Evolutionary conservation across 1,284 basidiomycete genomes (phyloP).

Genomic region (Marasmius tenuissimus): DNA sequence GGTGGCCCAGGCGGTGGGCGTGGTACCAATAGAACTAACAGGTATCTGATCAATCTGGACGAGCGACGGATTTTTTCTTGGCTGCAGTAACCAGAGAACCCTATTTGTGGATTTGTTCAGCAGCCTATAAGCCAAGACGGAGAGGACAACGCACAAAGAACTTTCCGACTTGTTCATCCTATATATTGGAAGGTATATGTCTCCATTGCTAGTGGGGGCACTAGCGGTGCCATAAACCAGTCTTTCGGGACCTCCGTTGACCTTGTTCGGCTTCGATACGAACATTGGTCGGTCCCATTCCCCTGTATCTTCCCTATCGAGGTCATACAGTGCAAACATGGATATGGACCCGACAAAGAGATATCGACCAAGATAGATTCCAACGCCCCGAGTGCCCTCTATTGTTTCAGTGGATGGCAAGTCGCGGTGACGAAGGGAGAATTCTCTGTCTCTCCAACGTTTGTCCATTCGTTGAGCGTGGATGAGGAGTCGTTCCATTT

Average conservation of each 20-base stretch:
- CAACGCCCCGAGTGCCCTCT: neutral
- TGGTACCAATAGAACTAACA: no score
- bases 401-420: neutral
- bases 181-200: neutral
- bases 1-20: neutral
- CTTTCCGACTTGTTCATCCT: neutral
- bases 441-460: neutral
- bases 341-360: neutral
- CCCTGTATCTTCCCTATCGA: neutral
- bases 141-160: neutral
- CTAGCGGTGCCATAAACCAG: neutral
- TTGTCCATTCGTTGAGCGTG: conserved; percentile 2
- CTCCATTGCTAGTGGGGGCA: neutral
- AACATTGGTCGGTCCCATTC: neutral
- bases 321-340: neutral
- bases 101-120: neutral
- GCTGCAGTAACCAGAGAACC: neutral
- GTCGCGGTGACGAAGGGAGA: neutral
- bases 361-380: neutral
- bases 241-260: no score
- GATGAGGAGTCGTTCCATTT: conserved; percentile 4
- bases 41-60: neutral
- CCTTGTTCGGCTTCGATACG: neutral
- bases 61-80: neutral
- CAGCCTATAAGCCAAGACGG: no score